Evolutionary conservation across 192 early-diverging fungal genomes (phyloP), one percentile per base, ranked within the genome.

Genomic region (Globomyces pollinis-pini): DNA sequence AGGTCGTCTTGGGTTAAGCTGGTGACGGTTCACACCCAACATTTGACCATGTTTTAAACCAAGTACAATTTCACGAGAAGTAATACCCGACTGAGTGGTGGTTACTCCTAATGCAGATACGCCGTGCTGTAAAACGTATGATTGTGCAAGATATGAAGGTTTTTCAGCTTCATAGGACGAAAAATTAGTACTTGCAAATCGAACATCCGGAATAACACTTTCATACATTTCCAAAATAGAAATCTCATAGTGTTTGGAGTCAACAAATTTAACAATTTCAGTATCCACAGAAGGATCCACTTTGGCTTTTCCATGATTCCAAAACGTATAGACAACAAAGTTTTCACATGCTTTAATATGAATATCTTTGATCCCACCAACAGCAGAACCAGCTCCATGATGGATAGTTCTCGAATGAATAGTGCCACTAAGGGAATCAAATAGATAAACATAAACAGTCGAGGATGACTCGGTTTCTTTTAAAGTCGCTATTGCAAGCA

Each of bases 161-260:
- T 79, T 68, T 24, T 79, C 67, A 32, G 72, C 53, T 23, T 85
- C 63, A 64, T 81, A 87, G 0, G 94, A 93, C 0, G 90, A 88
- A 61, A 94, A 88, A 1, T 60, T 75, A 20, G 68, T 52, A 49
- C 88, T 90, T 63, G 38, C 45, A 7, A 84, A 57, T 38, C 87
- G 75, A 52, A 83, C 77, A 60, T 87, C 82, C 34, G 85, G 84
- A 13, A 78, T 63, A 21, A 56, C 63, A 59, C 80, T 81, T 71
- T 97, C 94, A 68, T 78, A 99, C 33, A 94, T 63, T 59, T 99
- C 96, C 23, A 91, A 67, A 0, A 88, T 85, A 18, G 88, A 91
- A 7, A 87, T 76, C 66, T 90, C 81, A 47, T 80, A 87, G 11
- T 87, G 88, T 63, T 86, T 89, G 16, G 61, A 47, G 28, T 49